Percentiles rank a stretch among this genome's conserved stretches.
phyloP scores from a whole-genome alignment of 208 protist species.

The Balamuthia mandrillaris region DNA sequence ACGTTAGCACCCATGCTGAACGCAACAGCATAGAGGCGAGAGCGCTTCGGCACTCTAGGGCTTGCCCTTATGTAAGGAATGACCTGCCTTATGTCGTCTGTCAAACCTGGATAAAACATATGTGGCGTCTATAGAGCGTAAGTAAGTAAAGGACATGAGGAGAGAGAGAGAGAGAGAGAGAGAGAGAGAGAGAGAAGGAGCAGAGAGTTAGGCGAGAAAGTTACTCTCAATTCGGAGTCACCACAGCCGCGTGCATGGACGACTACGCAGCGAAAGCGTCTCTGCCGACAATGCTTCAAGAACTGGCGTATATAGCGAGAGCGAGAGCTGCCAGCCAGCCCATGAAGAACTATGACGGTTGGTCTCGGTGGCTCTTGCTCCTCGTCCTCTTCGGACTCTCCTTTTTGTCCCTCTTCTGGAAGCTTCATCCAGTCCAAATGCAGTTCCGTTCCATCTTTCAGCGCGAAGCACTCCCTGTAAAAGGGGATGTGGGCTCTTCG shows the following conservation, averaged over 20 bases:
- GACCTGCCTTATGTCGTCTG: neutral
- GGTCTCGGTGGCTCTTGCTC: neutral
- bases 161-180: no score
- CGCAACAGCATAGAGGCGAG: neutral
- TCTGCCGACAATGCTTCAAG: neutral
- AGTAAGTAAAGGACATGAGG: no score
- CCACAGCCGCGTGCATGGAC: slow-evolving; percentile 8
- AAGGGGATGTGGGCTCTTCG: neutral
- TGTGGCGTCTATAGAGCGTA: neutral
- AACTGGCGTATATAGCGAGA: neutral
- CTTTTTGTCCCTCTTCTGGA: neutral
- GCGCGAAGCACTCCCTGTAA: neutral
- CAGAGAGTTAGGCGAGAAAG: neutral
- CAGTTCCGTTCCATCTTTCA: neutral
- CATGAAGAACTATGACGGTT: neutral
- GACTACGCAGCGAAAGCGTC: neutral
- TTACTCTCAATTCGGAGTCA: neutral
- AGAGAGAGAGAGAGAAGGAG: neutral
- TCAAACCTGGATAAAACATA: neutral
- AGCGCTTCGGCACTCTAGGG: neutral
- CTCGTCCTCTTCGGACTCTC: neutral
- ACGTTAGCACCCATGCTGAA: slow-evolving; percentile 20
- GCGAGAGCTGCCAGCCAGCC: neutral
- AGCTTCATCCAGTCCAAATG: neutral
- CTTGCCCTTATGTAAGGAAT: neutral